These are phyloP conservation scores for Pythium volutum DNA, from an alignment of 352 stramenopile genomes.

Conservation along the genomic window DNA sequence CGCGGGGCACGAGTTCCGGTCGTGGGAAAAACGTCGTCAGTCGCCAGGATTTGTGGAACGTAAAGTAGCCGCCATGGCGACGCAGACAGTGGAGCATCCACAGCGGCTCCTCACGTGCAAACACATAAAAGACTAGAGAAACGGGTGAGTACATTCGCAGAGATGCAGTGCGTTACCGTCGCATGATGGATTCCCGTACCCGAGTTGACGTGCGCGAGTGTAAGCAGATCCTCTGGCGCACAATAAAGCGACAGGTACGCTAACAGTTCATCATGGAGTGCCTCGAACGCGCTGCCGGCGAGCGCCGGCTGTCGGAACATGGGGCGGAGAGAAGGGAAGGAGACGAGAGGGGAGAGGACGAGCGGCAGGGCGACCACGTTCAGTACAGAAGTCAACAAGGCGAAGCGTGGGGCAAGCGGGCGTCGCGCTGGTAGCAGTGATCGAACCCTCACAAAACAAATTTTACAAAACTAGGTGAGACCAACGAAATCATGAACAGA, in stretches of 20 bases:
- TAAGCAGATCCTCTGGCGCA: slow-evolving; percentile 54
- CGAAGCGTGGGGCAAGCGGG: too few species aligned
- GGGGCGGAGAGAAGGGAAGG: background rate
- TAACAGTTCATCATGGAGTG: slow-evolving; percentile 74
- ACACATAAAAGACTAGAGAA: slow-evolving; percentile 70
- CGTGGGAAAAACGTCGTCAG: slow-evolving; percentile 77
- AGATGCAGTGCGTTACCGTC: background rate
- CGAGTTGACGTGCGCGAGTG: slow-evolving; percentile 63
- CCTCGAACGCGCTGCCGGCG: slow-evolving; percentile 46
- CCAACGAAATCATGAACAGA: too few species aligned
- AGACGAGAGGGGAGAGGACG: background rate
- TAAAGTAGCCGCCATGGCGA: slow-evolving; percentile 65
- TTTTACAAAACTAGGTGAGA: too few species aligned
- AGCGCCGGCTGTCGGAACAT: slow-evolving; percentile 65
- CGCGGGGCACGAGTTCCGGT: slow-evolving; percentile 19
- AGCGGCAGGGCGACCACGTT: background rate
- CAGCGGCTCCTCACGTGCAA: slow-evolving; percentile 72
- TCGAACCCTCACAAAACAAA: too few species aligned
- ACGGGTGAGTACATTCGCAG: background rate
- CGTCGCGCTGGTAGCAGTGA: too few species aligned
- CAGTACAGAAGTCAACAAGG: too few species aligned
- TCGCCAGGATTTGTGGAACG: slow-evolving; percentile 64
- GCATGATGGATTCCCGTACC: slow-evolving; percentile 31
- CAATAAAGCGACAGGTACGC: slow-evolving; percentile 78
- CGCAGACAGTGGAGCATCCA: slow-evolving; percentile 83